phyloP scores from a whole-genome alignment of 805 yeast species.

The Candida parachauliodes region DNA sequence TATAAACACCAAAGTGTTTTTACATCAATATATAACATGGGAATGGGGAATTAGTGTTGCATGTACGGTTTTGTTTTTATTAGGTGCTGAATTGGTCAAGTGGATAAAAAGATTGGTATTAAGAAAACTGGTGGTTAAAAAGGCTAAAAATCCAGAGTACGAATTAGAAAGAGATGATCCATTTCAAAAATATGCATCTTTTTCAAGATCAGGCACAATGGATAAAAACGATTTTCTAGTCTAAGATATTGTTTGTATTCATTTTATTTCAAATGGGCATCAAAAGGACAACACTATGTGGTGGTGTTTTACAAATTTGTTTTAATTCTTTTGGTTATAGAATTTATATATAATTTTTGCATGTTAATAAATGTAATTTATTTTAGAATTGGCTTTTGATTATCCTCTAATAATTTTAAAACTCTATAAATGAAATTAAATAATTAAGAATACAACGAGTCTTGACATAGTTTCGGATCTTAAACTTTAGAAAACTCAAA shows the following conservation, averaged over 20 bases:
- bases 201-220: constrained; percentile 35
- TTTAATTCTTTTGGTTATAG: too few relatives aligned
- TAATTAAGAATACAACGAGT: too few relatives aligned
- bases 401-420: too few relatives aligned
- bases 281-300: too few relatives aligned
- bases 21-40: constrained; percentile 35
- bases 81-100: constrained; percentile 36
- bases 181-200: constrained; percentile 37
- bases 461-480: too few relatives aligned
- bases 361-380: too few relatives aligned
- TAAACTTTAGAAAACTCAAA: too few relatives aligned
- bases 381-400: too few relatives aligned
- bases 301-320: too few relatives aligned
- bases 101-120: constrained; percentile 36
- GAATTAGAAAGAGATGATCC: constrained; percentile 42
- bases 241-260: too few relatives aligned
- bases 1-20: constrained; percentile 35
- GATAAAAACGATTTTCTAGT: constrained; percentile 13
- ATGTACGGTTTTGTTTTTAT: constrained; percentile 24
- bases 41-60: constrained; percentile 40
- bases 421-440: too few relatives aligned
- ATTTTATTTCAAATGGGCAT: constrained; percentile 1
- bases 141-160: constrained; percentile 29
- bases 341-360: too few relatives aligned
- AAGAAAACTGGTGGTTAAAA: constrained; percentile 14